Evolutionary conservation across 169 alveolate species (phyloP), one percentile per base, ranked within the genome.

Genomic region (Besnoitia besnoiti): DNA sequence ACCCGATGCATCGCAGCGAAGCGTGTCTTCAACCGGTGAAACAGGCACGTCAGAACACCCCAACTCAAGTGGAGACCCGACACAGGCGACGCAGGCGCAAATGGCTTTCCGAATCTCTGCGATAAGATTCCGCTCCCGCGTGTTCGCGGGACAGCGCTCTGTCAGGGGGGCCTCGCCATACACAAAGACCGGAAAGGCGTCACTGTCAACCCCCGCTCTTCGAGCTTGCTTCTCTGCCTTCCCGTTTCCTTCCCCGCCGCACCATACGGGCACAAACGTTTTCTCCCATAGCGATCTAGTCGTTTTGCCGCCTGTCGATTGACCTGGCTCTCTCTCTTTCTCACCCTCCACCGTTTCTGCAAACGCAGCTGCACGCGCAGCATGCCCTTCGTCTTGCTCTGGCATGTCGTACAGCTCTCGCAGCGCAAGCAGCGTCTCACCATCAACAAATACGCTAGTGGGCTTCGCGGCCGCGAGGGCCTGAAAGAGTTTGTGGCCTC

Each of bases 31-130:
- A 33, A 21, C 73, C 27, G 73, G 16, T 21, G 73, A 4, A 55
- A 55, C 16, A 55, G 67, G 14, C 24, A 16, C 67, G 24, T 24
- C 67, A 51, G 67, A 51, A 51, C n/a, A 14, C 67, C 24, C n/a
- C 67, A 51, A 14, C 67, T 14, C 67, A 51, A 24, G n/a, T 24
- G 67, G 67, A 51, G n/a, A 24, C 67, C 24, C 67, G 24, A 51
- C n/a, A 51, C n/a, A 24, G 24, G 67, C 40, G 16, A 73, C 84
- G 46, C 40, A 73, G 21, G 46, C 46, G 19, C 33, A 73, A 5
- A 33, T n/a, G 84, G 84, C 84, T 73, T 73, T 30, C 19, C 84
- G 84, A 44, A 73, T 73, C 27, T 73, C 84, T 33, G 16, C 84
- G 49, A 73, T 21, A 37, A 73, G 84, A 33, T 73, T 39, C 46